phyloP scores from a whole-genome alignment of 257 asterid species.

The Ballota nigra region DNA sequence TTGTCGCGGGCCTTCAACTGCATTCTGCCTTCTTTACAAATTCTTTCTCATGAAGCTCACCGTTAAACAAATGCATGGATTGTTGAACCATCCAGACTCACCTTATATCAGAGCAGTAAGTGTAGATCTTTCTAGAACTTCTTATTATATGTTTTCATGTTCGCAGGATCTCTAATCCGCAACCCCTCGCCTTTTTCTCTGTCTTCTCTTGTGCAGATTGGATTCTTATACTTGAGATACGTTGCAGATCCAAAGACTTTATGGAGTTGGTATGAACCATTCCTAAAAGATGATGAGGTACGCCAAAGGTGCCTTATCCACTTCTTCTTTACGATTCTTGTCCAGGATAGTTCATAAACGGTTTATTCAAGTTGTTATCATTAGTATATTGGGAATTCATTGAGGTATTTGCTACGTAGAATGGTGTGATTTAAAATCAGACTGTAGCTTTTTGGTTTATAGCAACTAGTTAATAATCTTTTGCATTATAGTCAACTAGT shows the following conservation, averaged over 20 bases:
- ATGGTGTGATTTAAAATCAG: not conserved
- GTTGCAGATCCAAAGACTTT: conserved; percentile 84
- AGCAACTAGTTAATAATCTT: conserved; percentile 5
- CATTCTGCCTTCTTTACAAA: conserved; percentile 85
- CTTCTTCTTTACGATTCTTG: not conserved
- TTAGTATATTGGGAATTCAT: not conserved
- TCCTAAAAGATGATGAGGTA: conserved; percentile 90
- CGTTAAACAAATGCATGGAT: conserved; percentile 90
- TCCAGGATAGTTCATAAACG: not conserved
- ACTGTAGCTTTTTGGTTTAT: not conserved
- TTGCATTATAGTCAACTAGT: not conserved
- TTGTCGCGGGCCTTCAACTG: conserved; percentile 91
- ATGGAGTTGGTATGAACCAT: conserved; percentile 93
- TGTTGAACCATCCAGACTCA: conserved; percentile 79
- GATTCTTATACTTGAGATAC: conserved; percentile 82
- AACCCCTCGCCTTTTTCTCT: not conserved
- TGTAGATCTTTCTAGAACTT: conserved; percentile 15
- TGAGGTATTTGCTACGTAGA: conserved; percentile 13
- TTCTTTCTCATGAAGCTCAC: conserved; percentile 86
- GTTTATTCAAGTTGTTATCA: not conserved
- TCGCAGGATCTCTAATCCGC: not conserved
- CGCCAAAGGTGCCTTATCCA: conserved; percentile 36
- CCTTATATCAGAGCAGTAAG: conserved; percentile 96
- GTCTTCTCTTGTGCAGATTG: conserved; percentile 50
- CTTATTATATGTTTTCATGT: not conserved